Conservation (phyloP, 352 stramenopile genomes). For the Globisporangium middletonii region DNA sequence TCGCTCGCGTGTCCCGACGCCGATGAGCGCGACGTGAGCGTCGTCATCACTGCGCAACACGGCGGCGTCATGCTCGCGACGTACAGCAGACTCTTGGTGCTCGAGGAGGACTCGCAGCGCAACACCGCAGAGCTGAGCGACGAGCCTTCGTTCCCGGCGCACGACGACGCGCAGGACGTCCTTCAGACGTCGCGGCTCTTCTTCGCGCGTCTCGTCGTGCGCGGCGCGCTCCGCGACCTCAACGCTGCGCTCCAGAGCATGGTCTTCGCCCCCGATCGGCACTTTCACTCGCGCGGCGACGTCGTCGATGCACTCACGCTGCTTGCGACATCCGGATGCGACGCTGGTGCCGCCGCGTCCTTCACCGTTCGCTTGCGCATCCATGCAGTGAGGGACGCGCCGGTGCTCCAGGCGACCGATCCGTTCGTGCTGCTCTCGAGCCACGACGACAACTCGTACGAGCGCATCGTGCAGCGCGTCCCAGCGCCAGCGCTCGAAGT, state of each 20-base stretch:
- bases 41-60: slow-evolving; percentile 28
- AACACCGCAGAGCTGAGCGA: slow-evolving; percentile 2
- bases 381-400: slow-evolving; percentile 28
- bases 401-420: slow-evolving; percentile 21
- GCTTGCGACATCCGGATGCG: slow-evolving; percentile 3
- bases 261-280: slow-evolving; percentile 38
- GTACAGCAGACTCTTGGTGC: slow-evolving; percentile 26
- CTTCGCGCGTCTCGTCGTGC: slow-evolving; percentile 26
- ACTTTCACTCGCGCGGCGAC: slow-evolving; percentile 46
- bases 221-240: slow-evolving; percentile 29
- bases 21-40: slow-evolving; percentile 25
- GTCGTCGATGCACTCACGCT: slow-evolving; percentile 27
- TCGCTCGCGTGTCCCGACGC: slow-evolving; percentile 27
- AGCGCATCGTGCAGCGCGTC: slow-evolving; percentile 2
- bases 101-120: slow-evolving; percentile 13
- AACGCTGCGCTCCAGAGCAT: slow-evolving; percentile 46
- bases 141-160: not conserved
- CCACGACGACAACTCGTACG: not conserved
- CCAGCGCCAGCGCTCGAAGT: slow-evolving; percentile 16
- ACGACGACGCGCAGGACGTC: slow-evolving; percentile 5
- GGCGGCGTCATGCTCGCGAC: slow-evolving; percentile 53
- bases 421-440: slow-evolving; percentile 17
- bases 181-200: slow-evolving; percentile 31
- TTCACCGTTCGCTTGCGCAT: slow-evolving; percentile 19
- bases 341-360: not conserved